These are phyloP conservation scores for Saraca asoca DNA, from an alignment of 331 rosid genomes.

Conservation along the genomic window DNA sequence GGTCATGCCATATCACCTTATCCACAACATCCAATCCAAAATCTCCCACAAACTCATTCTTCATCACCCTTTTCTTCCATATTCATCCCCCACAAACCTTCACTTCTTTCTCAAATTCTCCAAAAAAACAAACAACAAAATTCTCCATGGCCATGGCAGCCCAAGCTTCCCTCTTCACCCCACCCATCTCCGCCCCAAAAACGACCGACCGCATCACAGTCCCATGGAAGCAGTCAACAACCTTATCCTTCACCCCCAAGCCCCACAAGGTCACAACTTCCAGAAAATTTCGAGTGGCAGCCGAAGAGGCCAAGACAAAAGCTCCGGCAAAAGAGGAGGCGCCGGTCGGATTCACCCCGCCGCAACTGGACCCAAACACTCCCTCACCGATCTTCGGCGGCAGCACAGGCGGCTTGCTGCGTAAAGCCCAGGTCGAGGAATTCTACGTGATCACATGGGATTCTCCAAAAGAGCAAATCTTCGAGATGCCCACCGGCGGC, in stretches of 20 bases:
- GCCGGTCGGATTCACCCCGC: constrained; percentile 94
- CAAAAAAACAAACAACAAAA: neutral
- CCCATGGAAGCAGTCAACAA: constrained; percentile 66
- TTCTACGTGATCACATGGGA: constrained; percentile 97
- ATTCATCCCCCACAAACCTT: constrained; percentile 24
- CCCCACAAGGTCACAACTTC: constrained; percentile 43
- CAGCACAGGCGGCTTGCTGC: constrained; percentile 85
- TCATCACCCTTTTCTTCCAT: constrained; percentile 12
- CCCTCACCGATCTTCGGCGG: constrained; percentile 95
- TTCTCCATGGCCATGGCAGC: constrained; percentile 77
- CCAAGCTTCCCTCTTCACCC: constrained; percentile 83
- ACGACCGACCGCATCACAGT: constrained; percentile 34
- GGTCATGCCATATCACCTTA: constrained; percentile 68
- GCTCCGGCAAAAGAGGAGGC: constrained; percentile 45
- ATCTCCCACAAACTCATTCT: constrained; percentile 33
- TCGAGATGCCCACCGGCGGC: constrained; percentile 99
- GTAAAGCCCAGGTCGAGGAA: constrained; percentile 95
- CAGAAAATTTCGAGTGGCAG: constrained; percentile 46
- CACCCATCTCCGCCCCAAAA: constrained; percentile 53
- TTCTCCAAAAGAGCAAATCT: constrained; percentile 87
- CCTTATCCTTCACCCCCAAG: constrained; percentile 56
- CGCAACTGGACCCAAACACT: constrained; percentile 80
- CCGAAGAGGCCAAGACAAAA: constrained; percentile 43
- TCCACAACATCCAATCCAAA: constrained; percentile 54
- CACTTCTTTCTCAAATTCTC: neutral